Percentiles rank a stretch among this genome's conserved stretches.
phyloP scores from a whole-genome alignment of 2,329 filamentous ascomycete genomes.

The Cordyceps cateniannulata region DNA sequence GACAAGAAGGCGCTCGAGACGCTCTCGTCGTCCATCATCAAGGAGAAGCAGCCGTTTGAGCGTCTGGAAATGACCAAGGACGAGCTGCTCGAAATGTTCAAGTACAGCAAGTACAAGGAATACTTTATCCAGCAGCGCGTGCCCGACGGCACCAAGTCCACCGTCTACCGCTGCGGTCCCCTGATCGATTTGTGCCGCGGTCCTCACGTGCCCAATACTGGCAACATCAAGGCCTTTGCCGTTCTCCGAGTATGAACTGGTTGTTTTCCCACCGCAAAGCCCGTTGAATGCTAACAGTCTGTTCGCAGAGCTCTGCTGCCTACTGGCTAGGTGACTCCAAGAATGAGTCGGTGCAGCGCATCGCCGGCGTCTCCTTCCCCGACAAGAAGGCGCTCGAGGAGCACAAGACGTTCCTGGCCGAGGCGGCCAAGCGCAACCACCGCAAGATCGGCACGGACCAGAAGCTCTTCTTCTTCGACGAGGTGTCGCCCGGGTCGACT shows the following conservation, averaged over 20 bases:
- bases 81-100: conserved; percentile 88
- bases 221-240: conserved; percentile 89
- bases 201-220: conserved; percentile 86
- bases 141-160: conserved; percentile 79
- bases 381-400: conserved; percentile 93
- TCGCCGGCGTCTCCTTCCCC: conserved; percentile 91
- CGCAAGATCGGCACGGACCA: conserved; percentile 90
- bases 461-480: conserved; percentile 95
- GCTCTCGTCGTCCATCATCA: conserved; percentile 76
- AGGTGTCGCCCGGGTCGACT: conserved; percentile 83
- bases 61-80: conserved; percentile 84
- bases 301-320: conserved; percentile 53
- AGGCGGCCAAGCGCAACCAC: conserved; percentile 97
- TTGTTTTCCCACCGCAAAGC: no score
- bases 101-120: conserved; percentile 97
- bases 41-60: conserved; percentile 95
- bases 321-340: conserved; percentile 93
- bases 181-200: conserved; percentile 94
- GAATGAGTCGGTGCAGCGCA: conserved; percentile 92
- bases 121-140: conserved; percentile 75
- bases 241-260: conserved; percentile 65
- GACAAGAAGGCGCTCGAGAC: conserved; percentile 84
- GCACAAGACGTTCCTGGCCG: conserved; percentile 90
- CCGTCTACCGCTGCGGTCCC: conserved; percentile 89
- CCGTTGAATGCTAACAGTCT: not conserved